These are phyloP conservation scores for Cyberlindnera subsufficiens DNA, from an alignment of 805 yeast genomes.

Conservation along the genomic window DNA sequence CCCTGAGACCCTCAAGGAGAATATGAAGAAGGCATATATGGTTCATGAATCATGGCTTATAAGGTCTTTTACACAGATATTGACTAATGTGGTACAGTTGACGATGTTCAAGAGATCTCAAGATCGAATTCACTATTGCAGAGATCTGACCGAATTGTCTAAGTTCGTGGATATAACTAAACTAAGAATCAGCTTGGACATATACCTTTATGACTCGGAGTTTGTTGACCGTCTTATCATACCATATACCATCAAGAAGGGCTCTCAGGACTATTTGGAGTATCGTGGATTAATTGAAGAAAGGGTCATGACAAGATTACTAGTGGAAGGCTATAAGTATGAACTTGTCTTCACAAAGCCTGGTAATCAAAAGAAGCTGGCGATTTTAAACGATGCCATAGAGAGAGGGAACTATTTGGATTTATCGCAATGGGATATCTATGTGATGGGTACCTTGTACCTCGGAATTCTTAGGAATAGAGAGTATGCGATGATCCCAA, in stretches of 20 bases:
- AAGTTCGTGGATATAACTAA: conserved; percentile 63
- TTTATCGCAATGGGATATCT: conserved; percentile 60
- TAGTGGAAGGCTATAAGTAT: conserved; percentile 30
- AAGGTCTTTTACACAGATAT: conserved; percentile 66
- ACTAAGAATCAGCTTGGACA: conserved; percentile 68
- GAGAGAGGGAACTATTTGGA: conserved; percentile 51
- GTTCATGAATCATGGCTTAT: conserved; percentile 92
- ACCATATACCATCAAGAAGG: conserved; percentile 32
- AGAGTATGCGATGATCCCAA: conserved; percentile 49
- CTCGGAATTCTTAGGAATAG: conserved; percentile 44
- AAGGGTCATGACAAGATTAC: conserved; percentile 44
- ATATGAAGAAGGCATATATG: conserved; percentile 58
- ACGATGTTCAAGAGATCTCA: conserved; percentile 32
- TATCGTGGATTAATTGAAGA: conserved; percentile 39
- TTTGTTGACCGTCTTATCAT: conserved; percentile 44
- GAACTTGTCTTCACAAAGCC: conserved; percentile 52
- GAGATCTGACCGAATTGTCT: conserved; percentile 26
- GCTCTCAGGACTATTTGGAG: conserved; percentile 23
- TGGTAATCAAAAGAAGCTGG: conserved; percentile 41
- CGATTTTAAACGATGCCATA: conserved; percentile 43
- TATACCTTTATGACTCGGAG: conserved; percentile 62
- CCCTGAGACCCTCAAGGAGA: conserved; percentile 47
- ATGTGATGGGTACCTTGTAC: conserved; percentile 35
- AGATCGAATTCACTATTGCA: conserved; percentile 25
- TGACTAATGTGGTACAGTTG: conserved; percentile 54